A percentile compares a stretch with the other conserved stretches of the same genome.
Evolutionary conservation across 2,329 filamentous ascomycete species (phyloP).

Genomic region (Neopestalotiopsis sp.): DNA sequence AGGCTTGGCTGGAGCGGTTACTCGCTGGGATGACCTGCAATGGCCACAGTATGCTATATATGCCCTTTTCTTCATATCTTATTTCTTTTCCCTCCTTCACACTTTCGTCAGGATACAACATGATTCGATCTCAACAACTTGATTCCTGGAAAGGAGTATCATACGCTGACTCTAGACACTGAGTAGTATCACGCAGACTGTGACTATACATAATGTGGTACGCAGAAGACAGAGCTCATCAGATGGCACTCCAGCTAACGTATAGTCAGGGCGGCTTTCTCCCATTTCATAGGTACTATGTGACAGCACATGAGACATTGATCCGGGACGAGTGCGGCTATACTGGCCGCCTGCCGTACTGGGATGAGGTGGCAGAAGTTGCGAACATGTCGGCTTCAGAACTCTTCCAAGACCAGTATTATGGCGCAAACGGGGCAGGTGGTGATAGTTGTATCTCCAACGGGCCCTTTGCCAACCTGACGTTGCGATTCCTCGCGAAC

Average conservation of each 20-base stretch:
- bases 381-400: slow-evolving; percentile 34
- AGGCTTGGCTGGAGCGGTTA: slow-evolving; percentile 31
- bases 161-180: not conserved
- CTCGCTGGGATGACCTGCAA: slow-evolving; percentile 39
- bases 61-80: not conserved
- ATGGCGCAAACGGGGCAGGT: slow-evolving; percentile 36
- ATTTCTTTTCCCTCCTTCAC: too few relatives aligned
- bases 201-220: slow-evolving; percentile 36
- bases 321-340: slow-evolving; percentile 38
- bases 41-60: slow-evolving; percentile 30
- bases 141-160: too few relatives aligned
- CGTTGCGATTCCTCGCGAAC: slow-evolving; percentile 26
- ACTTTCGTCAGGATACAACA: too few relatives aligned
- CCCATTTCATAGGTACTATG: slow-evolving; percentile 41
- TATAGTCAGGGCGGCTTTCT: slow-evolving; percentile 33
- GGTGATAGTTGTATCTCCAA: slow-evolving; percentile 34
- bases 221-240: not conserved
- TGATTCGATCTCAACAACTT: too few relatives aligned
- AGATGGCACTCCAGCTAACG: not conserved
- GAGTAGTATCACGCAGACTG: slow-evolving; percentile 28
- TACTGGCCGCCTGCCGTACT: slow-evolving; percentile 35
- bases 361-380: slow-evolving; percentile 40
- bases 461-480: slow-evolving; percentile 40
- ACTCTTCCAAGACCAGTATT: slow-evolving; percentile 35
- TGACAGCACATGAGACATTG: slow-evolving; percentile 37